Evolutionary conservation across 2,329 filamentous ascomycete species (phyloP).

Genomic region (Epichloe gansuensis): DNA sequence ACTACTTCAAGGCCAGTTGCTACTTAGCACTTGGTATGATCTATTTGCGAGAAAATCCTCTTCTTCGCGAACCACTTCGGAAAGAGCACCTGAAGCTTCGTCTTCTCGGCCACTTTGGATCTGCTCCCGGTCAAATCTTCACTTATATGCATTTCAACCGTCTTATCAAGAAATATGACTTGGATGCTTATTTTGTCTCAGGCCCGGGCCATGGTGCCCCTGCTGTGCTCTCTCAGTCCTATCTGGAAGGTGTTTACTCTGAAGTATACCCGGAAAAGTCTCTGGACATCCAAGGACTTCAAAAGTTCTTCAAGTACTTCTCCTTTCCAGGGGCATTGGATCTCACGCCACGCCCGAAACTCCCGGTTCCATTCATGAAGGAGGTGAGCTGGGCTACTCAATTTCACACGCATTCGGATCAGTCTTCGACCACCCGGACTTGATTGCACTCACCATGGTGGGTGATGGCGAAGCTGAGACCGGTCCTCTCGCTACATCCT

Average conservation of each 20-base stretch:
- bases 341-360: constrained; percentile 71
- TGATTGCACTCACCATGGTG: constrained; percentile 68
- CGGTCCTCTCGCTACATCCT: constrained; percentile 64
- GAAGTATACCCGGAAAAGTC: constrained; percentile 67
- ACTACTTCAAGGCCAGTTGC: constrained; percentile 62
- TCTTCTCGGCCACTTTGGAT: constrained; percentile 68
- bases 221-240: constrained; percentile 62
- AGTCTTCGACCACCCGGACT: constrained; percentile 62
- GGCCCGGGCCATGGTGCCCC: constrained; percentile 71
- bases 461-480: constrained; percentile 76
- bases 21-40: constrained; percentile 74
- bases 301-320: constrained; percentile 71
- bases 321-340: constrained; percentile 72
- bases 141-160: constrained; percentile 76
- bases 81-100: constrained; percentile 61
- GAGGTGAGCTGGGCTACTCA: constrained; percentile 71
- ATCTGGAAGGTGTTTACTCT: constrained; percentile 65
- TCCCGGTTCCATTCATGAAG: constrained; percentile 65
- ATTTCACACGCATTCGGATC: constrained; percentile 68
- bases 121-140: constrained; percentile 69
- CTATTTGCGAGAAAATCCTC: constrained; percentile 61
- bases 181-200: constrained; percentile 61
- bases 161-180: constrained; percentile 67
- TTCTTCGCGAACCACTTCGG: constrained; percentile 57
- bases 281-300: constrained; percentile 55